Base-by-base conservation (phyloP, 1,284 basidiomycete genomes). In the Moesziomyces sp. region DNA sequence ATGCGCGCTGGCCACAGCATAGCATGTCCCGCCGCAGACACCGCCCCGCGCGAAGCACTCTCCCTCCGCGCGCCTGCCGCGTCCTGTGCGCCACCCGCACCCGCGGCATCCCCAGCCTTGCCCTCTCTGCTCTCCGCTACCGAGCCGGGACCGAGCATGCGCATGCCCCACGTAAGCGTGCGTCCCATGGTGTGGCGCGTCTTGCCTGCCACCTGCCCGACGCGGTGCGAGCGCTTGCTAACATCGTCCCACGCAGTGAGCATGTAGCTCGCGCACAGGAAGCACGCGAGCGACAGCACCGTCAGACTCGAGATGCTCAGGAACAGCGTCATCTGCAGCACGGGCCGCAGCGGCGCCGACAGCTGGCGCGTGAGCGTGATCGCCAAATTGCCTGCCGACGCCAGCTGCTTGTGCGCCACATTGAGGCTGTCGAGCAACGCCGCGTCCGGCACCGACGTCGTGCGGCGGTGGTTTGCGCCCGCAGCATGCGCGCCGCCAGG, bases 231-330 rank as follows among this genome's bases (percentile, higher is more conserved):
- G 13, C 71, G 67, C 40, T 49, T 45, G 33, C 61, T 52, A 2
- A 78, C 66, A 33, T 80, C 78, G 53, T 80, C 78, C 77, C 77
- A 80, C 5, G 75, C 73, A 3, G 72, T 77, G 11, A 78, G 62
- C 53, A 77, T 52, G 46, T 79, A 80, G 49, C 76, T 71, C 19
- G 70, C 72, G n/a, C 56, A 61, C 49, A 80, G 46, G 58, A 77
- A 80, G 49, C 58, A 63, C 13, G 65, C 63, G 11, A 80, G 55
- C 30, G 77, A 77, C 11, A 76, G 13, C 21, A 78, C 61, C 2
- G 78, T 73, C 64, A 77, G 60, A 47, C 64, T 77, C 47, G 77
- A 79, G 19, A 80, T 77, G 62, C 77, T 71, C 55, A 78, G 30
- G 43, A 80, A 74, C 24, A 80, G 46, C 21, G 74, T 72, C 61